Conservation (phyloP, 2,329 filamentous ascomycete genomes). For the Scedosporium apiospermum region DNA sequence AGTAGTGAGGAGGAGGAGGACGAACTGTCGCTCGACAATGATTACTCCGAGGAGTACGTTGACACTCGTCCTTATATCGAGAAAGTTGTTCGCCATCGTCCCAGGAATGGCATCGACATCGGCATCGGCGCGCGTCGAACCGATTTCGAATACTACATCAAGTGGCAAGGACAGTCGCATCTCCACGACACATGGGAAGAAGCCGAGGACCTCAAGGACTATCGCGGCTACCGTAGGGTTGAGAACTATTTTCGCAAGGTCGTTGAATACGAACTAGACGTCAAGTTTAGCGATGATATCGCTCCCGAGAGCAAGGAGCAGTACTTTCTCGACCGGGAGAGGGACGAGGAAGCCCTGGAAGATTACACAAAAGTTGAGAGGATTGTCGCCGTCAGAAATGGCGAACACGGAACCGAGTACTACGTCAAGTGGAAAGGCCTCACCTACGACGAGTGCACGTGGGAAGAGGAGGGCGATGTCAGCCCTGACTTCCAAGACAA, state of each 20-base stretch:
- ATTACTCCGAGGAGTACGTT: slow-evolving; percentile 57
- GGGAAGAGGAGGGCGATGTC: slow-evolving; percentile 72
- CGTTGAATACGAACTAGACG: slow-evolving; percentile 68
- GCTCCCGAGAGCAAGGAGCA: slow-evolving; percentile 83
- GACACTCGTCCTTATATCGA: slow-evolving; percentile 83
- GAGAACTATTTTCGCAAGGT: slow-evolving; percentile 91
- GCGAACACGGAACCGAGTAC: slow-evolving; percentile 77
- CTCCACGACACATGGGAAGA: slow-evolving; percentile 95
- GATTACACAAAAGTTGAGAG: slow-evolving; percentile 91
- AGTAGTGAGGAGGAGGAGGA: slow-evolving; percentile 53
- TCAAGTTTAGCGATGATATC: slow-evolving; percentile 66
- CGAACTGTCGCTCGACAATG: slow-evolving; percentile 54
- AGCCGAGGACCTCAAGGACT: slow-evolving; percentile 61
- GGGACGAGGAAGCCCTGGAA: slow-evolving; percentile 76
- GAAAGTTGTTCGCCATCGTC: slow-evolving; percentile 76
- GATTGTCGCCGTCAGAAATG: slow-evolving; percentile 74
- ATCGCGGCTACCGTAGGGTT: slow-evolving; percentile 76
- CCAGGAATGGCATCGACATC: slow-evolving; percentile 58
- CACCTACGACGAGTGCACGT: slow-evolving; percentile 89
- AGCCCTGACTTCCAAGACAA: slow-evolving; percentile 73
- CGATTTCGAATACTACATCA: slow-evolving; percentile 87
- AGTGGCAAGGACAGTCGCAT: slow-evolving; percentile 95
- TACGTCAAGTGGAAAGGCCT: slow-evolving; percentile 95
- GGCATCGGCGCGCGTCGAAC: slow-evolving; percentile 50
- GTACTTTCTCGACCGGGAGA: slow-evolving; percentile 90